phyloP scores from a whole-genome alignment of 441 rosid species.

The Gossypium gossypioides region DNA sequence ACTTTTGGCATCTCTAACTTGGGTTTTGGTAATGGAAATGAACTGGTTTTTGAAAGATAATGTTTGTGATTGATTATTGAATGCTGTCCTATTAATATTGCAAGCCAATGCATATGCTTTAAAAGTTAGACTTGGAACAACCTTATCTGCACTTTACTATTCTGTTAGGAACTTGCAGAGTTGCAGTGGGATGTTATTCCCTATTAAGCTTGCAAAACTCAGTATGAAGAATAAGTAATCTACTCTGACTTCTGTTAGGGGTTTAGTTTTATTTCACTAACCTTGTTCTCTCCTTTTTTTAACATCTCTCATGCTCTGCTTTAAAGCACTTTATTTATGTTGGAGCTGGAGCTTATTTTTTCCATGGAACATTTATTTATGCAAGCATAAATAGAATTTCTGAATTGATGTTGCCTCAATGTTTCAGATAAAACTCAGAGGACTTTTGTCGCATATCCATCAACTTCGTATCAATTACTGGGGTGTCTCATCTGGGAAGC shows the following conservation, averaged over 20 bases:
- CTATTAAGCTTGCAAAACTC: not conserved
- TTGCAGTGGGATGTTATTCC: not conserved
- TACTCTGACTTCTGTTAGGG: not conserved
- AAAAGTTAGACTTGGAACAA: conserved; percentile 1
- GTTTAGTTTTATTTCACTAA: not conserved
- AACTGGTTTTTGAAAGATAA: not conserved
- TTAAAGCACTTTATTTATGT: conserved; percentile 12
- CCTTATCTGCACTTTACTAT: not conserved
- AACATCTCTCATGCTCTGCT: not conserved
- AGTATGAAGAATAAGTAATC: not conserved
- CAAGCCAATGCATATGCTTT: not conserved
- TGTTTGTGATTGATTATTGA: not conserved
- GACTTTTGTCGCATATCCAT: conserved; percentile 83
- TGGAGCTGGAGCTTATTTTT: not conserved
- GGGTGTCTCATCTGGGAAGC: conserved; percentile 74
- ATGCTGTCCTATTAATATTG: not conserved
- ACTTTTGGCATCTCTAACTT: not conserved
- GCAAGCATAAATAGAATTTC: not conserved
- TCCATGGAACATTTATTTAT: too few species aligned
- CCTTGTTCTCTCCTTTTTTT: not conserved
- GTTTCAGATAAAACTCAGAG: conserved; percentile 87
- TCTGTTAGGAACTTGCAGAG: not conserved
- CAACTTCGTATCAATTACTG: conserved; percentile 87
- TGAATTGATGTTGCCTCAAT: conserved; percentile 13
- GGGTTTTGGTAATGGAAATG: not conserved